Evolutionary conservation across 2,329 filamentous ascomycete species (phyloP).

Genomic region (Cladophialophora exuberans): DNA sequence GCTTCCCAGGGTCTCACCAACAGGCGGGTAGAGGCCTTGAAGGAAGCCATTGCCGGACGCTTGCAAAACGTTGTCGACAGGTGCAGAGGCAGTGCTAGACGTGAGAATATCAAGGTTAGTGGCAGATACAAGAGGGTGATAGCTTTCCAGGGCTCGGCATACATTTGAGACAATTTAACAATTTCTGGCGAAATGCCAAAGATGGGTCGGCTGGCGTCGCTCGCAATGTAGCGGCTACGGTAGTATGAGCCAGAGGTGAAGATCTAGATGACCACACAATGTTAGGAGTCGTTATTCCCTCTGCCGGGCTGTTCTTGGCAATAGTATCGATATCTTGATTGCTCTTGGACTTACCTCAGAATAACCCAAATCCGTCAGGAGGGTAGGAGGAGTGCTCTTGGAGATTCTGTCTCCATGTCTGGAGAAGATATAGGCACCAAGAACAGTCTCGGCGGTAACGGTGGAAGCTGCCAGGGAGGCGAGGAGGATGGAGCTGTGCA

Average conservation of each 20-base stretch:
- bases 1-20: constrained; percentile 55
- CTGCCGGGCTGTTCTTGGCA: background rate
- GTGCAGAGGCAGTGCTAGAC: constrained; percentile 62
- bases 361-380: constrained; percentile 79
- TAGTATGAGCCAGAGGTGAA: constrained; percentile 74
- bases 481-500: constrained; percentile 25
- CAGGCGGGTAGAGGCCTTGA: constrained; percentile 84
- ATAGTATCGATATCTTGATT: background rate
- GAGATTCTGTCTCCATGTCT: constrained; percentile 87
- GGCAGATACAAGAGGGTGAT: background rate
- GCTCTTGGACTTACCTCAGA: constrained; percentile 55
- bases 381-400: constrained; percentile 72
- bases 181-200: constrained; percentile 66
- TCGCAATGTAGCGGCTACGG: constrained; percentile 72
- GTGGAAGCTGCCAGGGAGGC: constrained; percentile 23
- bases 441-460: constrained; percentile 62
- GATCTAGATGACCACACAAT: constrained; percentile 44
- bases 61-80: constrained; percentile 76
- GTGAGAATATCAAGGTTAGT: background rate
- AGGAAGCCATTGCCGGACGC: constrained; percentile 75
- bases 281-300: background rate
- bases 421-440: constrained; percentile 85
- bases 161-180: constrained; percentile 70
- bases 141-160: background rate
- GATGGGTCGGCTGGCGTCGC: constrained; percentile 64